Base-by-base conservation (phyloP, 2,329 filamentous ascomycete genomes). In the Fusarium pseudograminearum region DNA sequence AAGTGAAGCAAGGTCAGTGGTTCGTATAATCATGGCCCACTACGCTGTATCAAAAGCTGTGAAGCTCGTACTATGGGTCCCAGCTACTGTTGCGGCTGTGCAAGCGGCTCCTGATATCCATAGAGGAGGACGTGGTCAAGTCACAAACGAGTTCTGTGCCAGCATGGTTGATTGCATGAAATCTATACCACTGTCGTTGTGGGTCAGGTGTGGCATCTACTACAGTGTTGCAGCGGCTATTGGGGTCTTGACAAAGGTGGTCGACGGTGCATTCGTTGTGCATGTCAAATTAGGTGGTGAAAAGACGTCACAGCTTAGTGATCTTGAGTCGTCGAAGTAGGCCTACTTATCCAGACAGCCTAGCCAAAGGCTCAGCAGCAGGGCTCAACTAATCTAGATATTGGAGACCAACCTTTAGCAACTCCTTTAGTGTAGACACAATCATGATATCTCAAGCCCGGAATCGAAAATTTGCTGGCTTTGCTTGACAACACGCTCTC, bases 1-100 rank as follows among this genome's bases (percentile, higher is more conserved):
- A 1, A 11, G 14, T 3, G 20, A 58, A 8, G 16, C 10, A 11
- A 24, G 28, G 4, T 8, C 0, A 0, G 1, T 36, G 4, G 28
- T 28, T 3, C 5, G 14, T 7, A 16, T 34, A 0, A 9, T 28
- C 0, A 16, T 33, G 9, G n/a, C 4, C 4, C n/a, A n/a, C 5
- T 26, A 31, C 10, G 7, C 48, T 4, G 4, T 36, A 3, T 20
- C 38, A 7, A 15, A 20, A 7, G 46, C 16, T 4, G 18, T 34
- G 7, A 33, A 30, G 0, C 8, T 28, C 4, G 15, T 54, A 0
- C n/a, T 61, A 4, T 11, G 24, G 33, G 44, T 36, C 24, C 58
- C 36, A 1, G 7, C 20, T 3, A 40, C 26, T 2, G 57, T 53
- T 15, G 56, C 31, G 4, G 10, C 26, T 3, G 31, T 45, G 1